A percentile compares a stretch with the other conserved stretches of the same genome.
Conservation (phyloP, 352 stramenopile species). For the Pythium myriotylum region DNA sequence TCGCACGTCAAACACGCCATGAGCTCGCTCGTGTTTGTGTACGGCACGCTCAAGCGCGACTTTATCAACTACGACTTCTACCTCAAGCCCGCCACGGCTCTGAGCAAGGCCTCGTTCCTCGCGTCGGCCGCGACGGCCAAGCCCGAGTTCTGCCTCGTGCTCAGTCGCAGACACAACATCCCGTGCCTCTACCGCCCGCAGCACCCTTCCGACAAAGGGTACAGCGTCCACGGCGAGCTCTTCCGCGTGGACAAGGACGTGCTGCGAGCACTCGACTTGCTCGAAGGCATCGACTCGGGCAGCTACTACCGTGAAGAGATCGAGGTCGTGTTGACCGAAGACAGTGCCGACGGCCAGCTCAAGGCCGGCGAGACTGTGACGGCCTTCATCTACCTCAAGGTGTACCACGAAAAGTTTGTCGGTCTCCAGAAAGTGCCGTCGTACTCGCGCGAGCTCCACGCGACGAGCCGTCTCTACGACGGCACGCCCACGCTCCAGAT, state of each 20-base stretch:
- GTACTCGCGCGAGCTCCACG: slow-evolving; percentile 56
- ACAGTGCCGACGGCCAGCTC: slow-evolving; percentile 25
- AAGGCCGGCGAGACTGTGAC: slow-evolving; percentile 42
- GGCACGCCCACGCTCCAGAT: slow-evolving; percentile 35
- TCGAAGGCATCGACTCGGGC: slow-evolving; percentile 64
- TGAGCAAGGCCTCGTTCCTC: slow-evolving; percentile 51
- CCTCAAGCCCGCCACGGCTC: slow-evolving; percentile 43
- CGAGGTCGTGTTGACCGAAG: slow-evolving; percentile 43
- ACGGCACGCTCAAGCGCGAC: slow-evolving; percentile 73
- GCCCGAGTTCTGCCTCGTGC: slow-evolving; percentile 57
- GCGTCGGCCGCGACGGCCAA: slow-evolving; percentile 36
- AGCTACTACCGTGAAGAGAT: slow-evolving; percentile 71
- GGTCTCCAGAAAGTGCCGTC: slow-evolving; percentile 43
- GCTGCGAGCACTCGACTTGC: slow-evolving; percentile 63
- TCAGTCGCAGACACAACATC: slow-evolving; percentile 57
- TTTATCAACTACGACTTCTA: slow-evolving; percentile 73
- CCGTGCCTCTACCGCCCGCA: slow-evolving; percentile 61
- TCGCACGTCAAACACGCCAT: too few species aligned
- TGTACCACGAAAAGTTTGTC: slow-evolving; percentile 43
- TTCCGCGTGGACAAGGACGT: slow-evolving; percentile 56
- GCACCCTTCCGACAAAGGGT: slow-evolving; percentile 28
- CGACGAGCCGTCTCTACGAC: slow-evolving; percentile 6
- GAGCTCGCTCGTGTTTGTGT: slow-evolving; percentile 62
- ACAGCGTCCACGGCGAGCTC: slow-evolving; percentile 55
- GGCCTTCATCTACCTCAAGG: slow-evolving; percentile 60